Conservation (phyloP, 495 filamentous ascomycete genomes). For the Podospora pseudoanserina region DNA sequence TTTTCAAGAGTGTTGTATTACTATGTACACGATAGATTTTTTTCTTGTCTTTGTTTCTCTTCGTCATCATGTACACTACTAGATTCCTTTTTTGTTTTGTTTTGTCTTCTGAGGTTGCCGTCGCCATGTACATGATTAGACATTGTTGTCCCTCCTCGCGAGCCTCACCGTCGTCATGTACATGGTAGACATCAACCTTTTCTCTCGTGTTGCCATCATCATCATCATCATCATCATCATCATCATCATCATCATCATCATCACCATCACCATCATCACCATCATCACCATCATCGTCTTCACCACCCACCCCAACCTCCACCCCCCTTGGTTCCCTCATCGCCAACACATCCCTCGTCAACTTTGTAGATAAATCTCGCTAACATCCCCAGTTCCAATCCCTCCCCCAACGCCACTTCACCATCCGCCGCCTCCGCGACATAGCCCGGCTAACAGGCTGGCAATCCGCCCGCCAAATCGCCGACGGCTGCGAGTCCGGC, state of each 20-base stretch:
- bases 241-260: not conserved
- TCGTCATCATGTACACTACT: not conserved
- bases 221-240: not conserved
- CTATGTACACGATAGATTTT: not conserved
- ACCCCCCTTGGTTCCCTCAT: too few relatives aligned
- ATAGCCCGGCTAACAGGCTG: conserved; percentile 81
- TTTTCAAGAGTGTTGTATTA: not conserved
- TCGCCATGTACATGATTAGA: not conserved
- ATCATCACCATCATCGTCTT: not conserved
- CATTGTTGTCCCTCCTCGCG: not conserved
- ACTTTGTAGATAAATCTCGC: too few relatives aligned
- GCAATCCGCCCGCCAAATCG: conserved; percentile 75
- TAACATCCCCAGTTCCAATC: conserved; percentile 59
- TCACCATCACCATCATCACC: not conserved
- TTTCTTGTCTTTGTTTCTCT: not conserved
- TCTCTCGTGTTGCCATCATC: not conserved
- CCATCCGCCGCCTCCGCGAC: conserved; percentile 65
- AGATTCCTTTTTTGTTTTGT: not conserved
- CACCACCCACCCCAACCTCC: not conserved
- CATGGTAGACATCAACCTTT: not conserved
- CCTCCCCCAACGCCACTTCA: conserved; percentile 68
- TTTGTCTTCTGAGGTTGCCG: not conserved
- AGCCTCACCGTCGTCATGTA: not conserved
- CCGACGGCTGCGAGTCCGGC: conserved; percentile 73
- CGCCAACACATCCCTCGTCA: too few relatives aligned